These are phyloP conservation scores for Hypoxylon rickii DNA, from an alignment of 495 filamentous ascomycete species.

Conservation along the genomic window DNA sequence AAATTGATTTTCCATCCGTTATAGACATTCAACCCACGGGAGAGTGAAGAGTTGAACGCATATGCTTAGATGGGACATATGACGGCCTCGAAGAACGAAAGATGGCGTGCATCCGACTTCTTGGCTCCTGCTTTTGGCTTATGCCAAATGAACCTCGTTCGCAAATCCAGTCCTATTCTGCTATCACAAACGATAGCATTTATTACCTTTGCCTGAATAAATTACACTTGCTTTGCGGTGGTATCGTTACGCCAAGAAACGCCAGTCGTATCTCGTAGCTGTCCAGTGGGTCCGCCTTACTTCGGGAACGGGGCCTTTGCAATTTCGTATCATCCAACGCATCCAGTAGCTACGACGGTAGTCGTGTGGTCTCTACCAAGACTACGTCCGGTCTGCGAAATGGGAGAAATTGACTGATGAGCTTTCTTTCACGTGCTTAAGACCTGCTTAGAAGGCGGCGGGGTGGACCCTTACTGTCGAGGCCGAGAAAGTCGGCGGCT, in stretches of 20 bases:
- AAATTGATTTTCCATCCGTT: constrained; percentile 70
- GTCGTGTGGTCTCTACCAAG: too few species aligned
- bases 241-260: constrained; percentile 26
- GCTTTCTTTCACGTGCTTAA: too few species aligned
- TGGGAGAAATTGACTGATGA: too few species aligned
- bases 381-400: too few species aligned
- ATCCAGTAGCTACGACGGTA: too few species aligned
- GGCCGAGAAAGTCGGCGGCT: constrained; percentile 71
- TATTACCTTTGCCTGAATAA: background rate
- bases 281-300: too few species aligned
- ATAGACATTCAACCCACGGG: constrained; percentile 75
- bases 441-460: too few species aligned
- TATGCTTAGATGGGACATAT: constrained; percentile 68
- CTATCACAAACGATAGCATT: background rate
- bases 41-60: constrained; percentile 58
- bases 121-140: too few species aligned
- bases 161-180: background rate
- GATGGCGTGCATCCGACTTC: background rate
- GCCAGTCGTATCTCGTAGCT: constrained; percentile 2
- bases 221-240: constrained; percentile 7
- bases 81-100: background rate
- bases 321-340: too few species aligned
- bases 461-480: constrained; percentile 40
- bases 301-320: too few species aligned
- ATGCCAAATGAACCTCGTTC: background rate